Evolutionary conservation across 768 basidiomycete genomes (phyloP), one percentile per base, ranked within the genome.

Genomic region (Paxillus involutus): DNA sequence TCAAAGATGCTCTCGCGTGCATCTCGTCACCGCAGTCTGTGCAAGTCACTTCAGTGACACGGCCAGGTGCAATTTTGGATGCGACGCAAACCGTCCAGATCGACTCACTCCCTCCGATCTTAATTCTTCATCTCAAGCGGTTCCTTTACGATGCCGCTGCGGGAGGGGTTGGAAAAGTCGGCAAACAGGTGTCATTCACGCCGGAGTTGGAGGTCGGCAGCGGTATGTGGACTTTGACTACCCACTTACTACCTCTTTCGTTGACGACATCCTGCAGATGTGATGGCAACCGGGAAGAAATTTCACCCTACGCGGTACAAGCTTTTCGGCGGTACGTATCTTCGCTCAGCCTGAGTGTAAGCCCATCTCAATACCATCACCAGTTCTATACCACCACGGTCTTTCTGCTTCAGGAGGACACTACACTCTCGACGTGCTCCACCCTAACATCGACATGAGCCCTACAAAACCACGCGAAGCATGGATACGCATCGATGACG

Each of bases 401-500:
- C 75, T 79, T 29, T 90, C 91, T 7, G 93, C 96, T 0, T 86
- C 87, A 1, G 94, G 94, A 3, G 96, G 96, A 1, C 96, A 98
- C 71, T 98, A 98, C 73, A 98, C 95, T 3, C 82, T 96, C 44
- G 89, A 94, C 62, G 89, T 95, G 10, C 75, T 95, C 2, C 87
- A 91, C 60, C 89, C 88, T 3, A 81, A 81, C 58, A 78, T 85
- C 35, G 82, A 79, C 67, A 73, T 78, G 10, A 64, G 58, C 51
- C 44, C 49, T 6, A 52, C 56, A 9, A 66, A 61, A 26, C 73
- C 77, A 2, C 76, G 79, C 6, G 85, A 89, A 53, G 86, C 83
- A 10, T 98, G 96, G 96, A 78, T 97, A 56, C 85, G 95, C 47
- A 89, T 98, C 49, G 95, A 98, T 69, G 96, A 98, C 65, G 95